Conservation (phyloP, 768 basidiomycete genomes). For the Arthromyces matolae region DNA sequence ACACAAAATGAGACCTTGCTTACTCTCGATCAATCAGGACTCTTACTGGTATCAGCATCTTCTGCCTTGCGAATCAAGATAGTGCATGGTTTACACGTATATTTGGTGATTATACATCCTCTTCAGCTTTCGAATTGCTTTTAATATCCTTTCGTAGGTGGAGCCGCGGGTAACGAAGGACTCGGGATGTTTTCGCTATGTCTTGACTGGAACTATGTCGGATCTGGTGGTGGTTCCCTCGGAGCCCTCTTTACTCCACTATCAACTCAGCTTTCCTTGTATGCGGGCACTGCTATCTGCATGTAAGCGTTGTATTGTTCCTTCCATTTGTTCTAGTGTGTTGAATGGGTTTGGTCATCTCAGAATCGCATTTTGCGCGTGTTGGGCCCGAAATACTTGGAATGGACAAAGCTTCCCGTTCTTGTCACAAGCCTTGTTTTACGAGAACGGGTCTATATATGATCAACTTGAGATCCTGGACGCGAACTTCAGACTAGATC, state of each 20-base stretch:
- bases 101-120: conserved; percentile 7
- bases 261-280: conserved; percentile 47
- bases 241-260: conserved; percentile 50
- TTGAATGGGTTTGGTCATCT: too few relatives aligned
- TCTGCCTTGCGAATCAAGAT: conserved; percentile 46
- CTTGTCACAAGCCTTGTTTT: conserved; percentile 47
- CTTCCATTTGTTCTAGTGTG: too few relatives aligned
- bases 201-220: conserved; percentile 62
- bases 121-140: neutral
- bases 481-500: conserved; percentile 46
- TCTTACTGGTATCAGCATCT: conserved; percentile 58
- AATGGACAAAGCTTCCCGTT: conserved; percentile 58
- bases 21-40: conserved; percentile 24
- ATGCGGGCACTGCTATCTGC: conserved; percentile 49
- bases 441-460: conserved; percentile 44
- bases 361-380: conserved; percentile 42
- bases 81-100: conserved; percentile 33
- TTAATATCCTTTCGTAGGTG: conserved; percentile 26
- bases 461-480: conserved; percentile 52
- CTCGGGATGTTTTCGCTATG: conserved; percentile 56
- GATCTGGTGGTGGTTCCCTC: conserved; percentile 40
- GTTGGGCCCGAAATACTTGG: conserved; percentile 51
- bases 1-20: neutral
- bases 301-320: conserved; percentile 32
- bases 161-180: conserved; percentile 60